Percentiles rank a stretch among this genome's conserved stretches.
These are phyloP conservation scores for Saccharomycopsis olivae DNA, from an alignment of 805 yeast species.

Conservation along the genomic window DNA sequence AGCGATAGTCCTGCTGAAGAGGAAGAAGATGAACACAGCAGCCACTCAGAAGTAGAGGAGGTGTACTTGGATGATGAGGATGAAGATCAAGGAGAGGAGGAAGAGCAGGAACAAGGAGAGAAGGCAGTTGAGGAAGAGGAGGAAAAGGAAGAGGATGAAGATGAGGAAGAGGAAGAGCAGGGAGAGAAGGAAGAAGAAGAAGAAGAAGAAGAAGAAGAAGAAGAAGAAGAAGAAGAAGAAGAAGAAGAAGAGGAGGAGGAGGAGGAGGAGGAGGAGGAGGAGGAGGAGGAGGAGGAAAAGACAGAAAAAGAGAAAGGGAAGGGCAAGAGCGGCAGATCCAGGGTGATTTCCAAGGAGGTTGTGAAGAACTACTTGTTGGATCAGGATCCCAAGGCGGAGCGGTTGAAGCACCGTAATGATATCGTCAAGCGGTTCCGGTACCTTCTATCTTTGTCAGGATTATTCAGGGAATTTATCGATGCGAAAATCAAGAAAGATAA, in stretches of 20 bases:
- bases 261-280: neutral
- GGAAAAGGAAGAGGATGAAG: neutral
- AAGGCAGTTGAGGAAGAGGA: neutral
- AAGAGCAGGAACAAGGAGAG: neutral
- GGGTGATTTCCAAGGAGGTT: no score
- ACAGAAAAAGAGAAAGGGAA: no score
- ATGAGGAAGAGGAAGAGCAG: conserved; percentile 1
- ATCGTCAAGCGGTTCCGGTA: conserved; percentile 73
- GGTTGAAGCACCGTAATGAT: conserved; percentile 39
- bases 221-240: neutral
- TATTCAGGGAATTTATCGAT: conserved; percentile 82
- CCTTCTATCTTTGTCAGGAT: conserved; percentile 69
- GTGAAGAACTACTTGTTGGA: conserved; percentile 11
- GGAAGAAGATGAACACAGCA: no score
- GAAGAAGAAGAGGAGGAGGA: neutral
- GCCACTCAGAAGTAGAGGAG: no score
- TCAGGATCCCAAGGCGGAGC: conserved; percentile 16
- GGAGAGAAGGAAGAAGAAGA: neutral
- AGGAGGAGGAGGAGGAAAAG: no score
- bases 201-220: neutral
- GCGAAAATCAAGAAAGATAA: conserved; percentile 72
- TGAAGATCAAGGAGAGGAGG: neutral
- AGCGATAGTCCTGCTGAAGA: no score
- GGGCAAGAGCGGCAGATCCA: no score
- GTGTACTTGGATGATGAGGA: no score